A percentile compares a stretch with the other conserved stretches of the same genome.
These are phyloP conservation scores for Phytophthora pini DNA, from an alignment of 352 stramenopile species.

Conservation along the genomic window DNA sequence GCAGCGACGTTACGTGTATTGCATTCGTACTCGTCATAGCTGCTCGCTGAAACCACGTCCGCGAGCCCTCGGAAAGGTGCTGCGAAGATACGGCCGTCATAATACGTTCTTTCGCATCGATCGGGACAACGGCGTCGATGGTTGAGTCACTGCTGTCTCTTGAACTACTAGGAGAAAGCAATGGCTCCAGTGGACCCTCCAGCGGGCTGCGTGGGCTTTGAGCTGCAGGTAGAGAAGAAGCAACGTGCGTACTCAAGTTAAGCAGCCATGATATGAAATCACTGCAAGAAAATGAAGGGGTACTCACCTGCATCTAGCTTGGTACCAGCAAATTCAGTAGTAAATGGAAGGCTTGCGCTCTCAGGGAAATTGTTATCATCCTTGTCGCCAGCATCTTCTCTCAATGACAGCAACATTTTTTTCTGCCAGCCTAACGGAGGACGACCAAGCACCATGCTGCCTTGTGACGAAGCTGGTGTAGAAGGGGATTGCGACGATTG, in stretches of 20 bases:
- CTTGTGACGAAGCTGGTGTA: constrained; percentile 46
- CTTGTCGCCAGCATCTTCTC: constrained; percentile 5
- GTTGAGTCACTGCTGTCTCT: constrained; percentile 23
- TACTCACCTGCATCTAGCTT: constrained; percentile 17
- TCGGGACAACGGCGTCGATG: constrained; percentile 21
- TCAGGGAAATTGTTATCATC: not conserved
- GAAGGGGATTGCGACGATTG: constrained; percentile 28
- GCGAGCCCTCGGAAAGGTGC: constrained; percentile 3
- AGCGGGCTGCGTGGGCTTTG: not conserved
- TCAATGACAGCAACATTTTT: constrained; percentile 30
- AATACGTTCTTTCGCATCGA: constrained; percentile 43
- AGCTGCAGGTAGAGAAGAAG: constrained; percentile 6
- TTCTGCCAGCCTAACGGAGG: constrained; percentile 56
- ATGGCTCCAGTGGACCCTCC: constrained; percentile 1
- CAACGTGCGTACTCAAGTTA: not conserved
- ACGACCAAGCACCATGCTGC: constrained; percentile 41
- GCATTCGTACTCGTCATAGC: constrained; percentile 11
- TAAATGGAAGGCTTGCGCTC: not conserved
- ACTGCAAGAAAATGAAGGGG: not conserved
- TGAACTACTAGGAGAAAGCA: constrained; percentile 18
- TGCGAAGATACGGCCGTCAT: constrained; percentile 29
- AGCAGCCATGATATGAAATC: not conserved
- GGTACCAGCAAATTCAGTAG: not conserved
- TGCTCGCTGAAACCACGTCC: constrained; percentile 11
- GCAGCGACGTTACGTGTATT: not conserved